phyloP scores from a whole-genome alignment of 345 rosid genomes.

The Eucalyptus brandiana region DNA sequence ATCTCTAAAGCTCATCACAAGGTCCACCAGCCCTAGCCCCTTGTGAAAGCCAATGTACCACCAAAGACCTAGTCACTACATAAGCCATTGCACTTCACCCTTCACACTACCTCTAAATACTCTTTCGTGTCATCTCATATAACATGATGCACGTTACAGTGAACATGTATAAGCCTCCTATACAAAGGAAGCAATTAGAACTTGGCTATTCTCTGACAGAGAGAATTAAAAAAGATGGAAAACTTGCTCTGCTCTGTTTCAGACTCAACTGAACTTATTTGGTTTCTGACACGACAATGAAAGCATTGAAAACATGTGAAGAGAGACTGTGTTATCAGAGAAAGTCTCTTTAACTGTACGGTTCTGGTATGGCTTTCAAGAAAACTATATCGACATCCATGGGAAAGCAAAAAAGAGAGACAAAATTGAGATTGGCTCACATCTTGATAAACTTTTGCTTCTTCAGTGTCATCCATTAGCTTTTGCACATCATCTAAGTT shows the following conservation, averaged over 20 bases:
- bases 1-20: background rate
- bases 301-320: background rate
- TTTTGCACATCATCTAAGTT: slow-evolving; percentile 87
- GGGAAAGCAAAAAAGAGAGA: background rate
- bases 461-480: slow-evolving; percentile 89
- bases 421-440: slow-evolving; percentile 29
- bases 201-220: background rate
- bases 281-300: background rate
- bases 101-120: background rate
- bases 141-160: background rate
- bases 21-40: background rate
- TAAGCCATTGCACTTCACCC: background rate
- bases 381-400: background rate
- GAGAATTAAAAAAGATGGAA: background rate
- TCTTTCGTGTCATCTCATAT: background rate
- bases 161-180: background rate
- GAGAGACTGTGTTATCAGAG: background rate
- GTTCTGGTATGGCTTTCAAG: background rate
- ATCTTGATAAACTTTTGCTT: slow-evolving; percentile 94
- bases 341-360: background rate
- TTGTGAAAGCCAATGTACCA: background rate
- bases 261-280: background rate
- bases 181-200: background rate
- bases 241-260: background rate
- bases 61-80: background rate